Evolutionary conservation across 148 eudicot genomes (phyloP), one percentile per base, ranked within the genome.

Genomic region (Cornus florida): DNA sequence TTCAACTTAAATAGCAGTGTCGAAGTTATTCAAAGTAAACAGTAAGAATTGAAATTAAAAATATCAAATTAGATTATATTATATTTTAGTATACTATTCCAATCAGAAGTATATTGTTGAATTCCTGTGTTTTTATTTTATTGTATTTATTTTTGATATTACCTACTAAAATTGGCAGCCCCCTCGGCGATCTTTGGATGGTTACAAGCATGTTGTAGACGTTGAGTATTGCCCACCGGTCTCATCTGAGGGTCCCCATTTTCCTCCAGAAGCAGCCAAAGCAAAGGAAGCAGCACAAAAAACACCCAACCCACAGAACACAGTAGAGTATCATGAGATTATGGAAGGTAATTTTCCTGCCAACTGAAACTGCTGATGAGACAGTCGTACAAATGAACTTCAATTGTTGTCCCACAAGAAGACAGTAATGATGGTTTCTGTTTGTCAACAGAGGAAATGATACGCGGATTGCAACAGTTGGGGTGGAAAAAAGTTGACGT

Each of bases 401-500:
- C 38, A 35, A 35, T 35, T 35, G 38, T 19, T 6, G 11, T 67
- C 12, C 17, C 64, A 64, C 66, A 20, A 62, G 24, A 72, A 53
- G 48, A 65, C 65, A 56, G 22, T 59, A 19, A 68, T 69, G 67
- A 66, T 10, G 10, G 20, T 60, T 41, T 80, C 71, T 31, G 33
- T 82, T 46, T 79, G 67, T 78, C 43, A 64, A 84, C 93, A 97
- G 99, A 97, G 94, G 98, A 94, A 86, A 97, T 97, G 97, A 92
- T 97, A 56, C 89, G 73, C 50, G 98, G 99, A 80, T 88, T 94
- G 73, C 98, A 94, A 75, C 91, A 83, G 33, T 48, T 97, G 43
- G 97, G 96, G 77, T 97, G 99, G 99, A 94, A 79, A 87, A 97
- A 92, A 87, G 97, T 94, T 23, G 99, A 97, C 76, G 97, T 97